These are phyloP conservation scores for Fusarium stilboides DNA, from an alignment of 2,329 filamentous ascomycete genomes.

Conservation along the genomic window DNA sequence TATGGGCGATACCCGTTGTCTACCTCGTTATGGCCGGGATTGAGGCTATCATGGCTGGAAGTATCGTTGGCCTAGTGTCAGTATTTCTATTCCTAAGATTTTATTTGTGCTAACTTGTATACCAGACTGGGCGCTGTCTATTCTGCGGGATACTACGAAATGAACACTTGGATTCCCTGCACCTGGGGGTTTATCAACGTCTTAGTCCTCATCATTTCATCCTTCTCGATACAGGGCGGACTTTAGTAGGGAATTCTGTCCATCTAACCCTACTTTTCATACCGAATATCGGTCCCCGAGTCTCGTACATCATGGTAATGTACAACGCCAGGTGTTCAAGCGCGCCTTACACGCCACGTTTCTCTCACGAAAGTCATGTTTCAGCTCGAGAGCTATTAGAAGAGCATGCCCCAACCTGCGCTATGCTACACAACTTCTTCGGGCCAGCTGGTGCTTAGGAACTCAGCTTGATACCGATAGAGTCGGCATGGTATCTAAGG, in stretches of 20 bases:
- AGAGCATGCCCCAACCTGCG: not conserved
- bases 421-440: not conserved
- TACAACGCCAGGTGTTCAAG: not conserved
- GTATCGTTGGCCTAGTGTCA: conserved; percentile 84
- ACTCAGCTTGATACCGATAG: not conserved
- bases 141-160: conserved; percentile 84
- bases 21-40: conserved; percentile 80
- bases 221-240: conserved; percentile 93
- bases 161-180: conserved; percentile 96
- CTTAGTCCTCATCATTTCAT: conserved; percentile 85
- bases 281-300: not conserved
- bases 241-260: conserved; percentile 65
- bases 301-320: not conserved
- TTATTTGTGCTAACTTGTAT: conserved; percentile 25
- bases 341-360: not conserved
- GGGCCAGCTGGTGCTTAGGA: not conserved
- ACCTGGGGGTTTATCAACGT: conserved; percentile 90
- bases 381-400: not conserved
- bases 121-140: conserved; percentile 84
- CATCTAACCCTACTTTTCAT: not conserved
- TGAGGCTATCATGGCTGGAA: conserved; percentile 85
- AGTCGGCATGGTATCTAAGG: not conserved
- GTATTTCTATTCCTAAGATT: conserved; percentile 51
- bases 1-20: conserved; percentile 81
- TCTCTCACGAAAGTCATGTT: not conserved